Percentiles rank a stretch among this genome's conserved stretches.
These are phyloP conservation scores for Tetrapyrgos nigripes DNA, from an alignment of 1,284 basidiomycete species.

Conservation along the genomic window DNA sequence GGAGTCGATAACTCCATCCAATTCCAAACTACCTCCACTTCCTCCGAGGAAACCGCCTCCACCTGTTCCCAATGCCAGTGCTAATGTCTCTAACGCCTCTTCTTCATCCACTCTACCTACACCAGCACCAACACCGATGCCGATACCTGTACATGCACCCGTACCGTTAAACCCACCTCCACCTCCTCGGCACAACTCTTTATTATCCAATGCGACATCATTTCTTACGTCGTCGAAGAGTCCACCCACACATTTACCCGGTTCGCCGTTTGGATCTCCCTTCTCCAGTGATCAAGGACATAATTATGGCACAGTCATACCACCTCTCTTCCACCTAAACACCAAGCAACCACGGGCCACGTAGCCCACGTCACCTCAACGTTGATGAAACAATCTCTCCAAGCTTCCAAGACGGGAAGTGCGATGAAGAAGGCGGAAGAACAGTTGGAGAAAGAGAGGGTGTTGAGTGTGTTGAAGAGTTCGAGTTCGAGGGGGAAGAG, in stretches of 20 bases:
- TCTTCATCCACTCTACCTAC: slow-evolving; percentile 26
- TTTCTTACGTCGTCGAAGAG: slow-evolving; percentile 29
- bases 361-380: slow-evolving; percentile 55
- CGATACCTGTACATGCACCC: slow-evolving; percentile 26
- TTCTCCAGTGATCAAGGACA: too few species aligned
- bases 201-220: slow-evolving; percentile 36
- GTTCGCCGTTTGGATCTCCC: slow-evolving; percentile 7
- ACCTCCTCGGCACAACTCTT: slow-evolving; percentile 24
- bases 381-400: slow-evolving; percentile 72
- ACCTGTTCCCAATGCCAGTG: slow-evolving; percentile 29
- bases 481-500: too few species aligned
- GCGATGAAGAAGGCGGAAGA: slow-evolving; percentile 71
- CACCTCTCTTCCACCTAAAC: slow-evolving; percentile 38
- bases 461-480: slow-evolving; percentile 72
- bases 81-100: too few species aligned
- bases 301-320: background rate
- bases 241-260: slow-evolving; percentile 13
- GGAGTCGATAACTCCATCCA: too few species aligned
- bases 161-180: slow-evolving; percentile 32
- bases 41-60: slow-evolving; percentile 19
- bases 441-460: slow-evolving; percentile 68
- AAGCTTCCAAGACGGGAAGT: slow-evolving; percentile 72
- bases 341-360: slow-evolving; percentile 17
- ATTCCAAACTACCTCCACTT: slow-evolving; percentile 17
- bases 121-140: slow-evolving; percentile 16